Percentiles rank a stretch among this genome's conserved stretches.
phyloP scores from a whole-genome alignment of 2,329 filamentous ascomycete species.

The Talaromyces piceae region DNA sequence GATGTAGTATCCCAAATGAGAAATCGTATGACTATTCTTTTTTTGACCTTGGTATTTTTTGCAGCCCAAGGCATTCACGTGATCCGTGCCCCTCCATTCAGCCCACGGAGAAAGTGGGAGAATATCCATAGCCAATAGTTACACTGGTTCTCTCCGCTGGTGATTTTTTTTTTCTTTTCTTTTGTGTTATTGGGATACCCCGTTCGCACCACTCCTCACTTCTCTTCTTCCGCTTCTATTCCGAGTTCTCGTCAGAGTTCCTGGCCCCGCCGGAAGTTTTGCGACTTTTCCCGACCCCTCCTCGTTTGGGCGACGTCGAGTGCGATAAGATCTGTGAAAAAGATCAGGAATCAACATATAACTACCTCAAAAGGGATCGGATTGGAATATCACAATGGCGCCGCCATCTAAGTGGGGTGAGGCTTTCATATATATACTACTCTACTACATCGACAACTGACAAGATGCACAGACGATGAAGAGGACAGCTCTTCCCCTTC shows the following conservation, averaged over 20 bases:
- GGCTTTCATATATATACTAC: conserved; percentile 15
- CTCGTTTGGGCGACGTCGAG: background rate
- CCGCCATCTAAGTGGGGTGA: conserved; percentile 46
- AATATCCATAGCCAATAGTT: no score
- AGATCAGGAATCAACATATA: no score
- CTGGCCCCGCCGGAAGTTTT: background rate
- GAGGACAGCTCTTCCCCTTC: conserved; percentile 45
- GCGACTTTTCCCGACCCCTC: background rate
- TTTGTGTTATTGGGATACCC: background rate
- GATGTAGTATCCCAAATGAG: no score
- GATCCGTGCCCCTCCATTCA: background rate
- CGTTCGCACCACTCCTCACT: background rate
- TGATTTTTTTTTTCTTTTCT: background rate
- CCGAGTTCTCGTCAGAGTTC: background rate
- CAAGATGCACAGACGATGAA: conserved; percentile 31
- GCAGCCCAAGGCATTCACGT: background rate
- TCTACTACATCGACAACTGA: background rate
- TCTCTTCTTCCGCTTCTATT: background rate
- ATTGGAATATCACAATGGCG: conserved; percentile 29
- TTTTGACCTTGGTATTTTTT: no score
- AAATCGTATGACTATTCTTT: background rate
- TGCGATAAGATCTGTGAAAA: no score
- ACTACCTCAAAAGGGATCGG: no score
- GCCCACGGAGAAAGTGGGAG: background rate
- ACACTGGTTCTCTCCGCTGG: background rate